Conservation (phyloP, 805 yeast genomes). For the Kurtzmaniella fragi region DNA sequence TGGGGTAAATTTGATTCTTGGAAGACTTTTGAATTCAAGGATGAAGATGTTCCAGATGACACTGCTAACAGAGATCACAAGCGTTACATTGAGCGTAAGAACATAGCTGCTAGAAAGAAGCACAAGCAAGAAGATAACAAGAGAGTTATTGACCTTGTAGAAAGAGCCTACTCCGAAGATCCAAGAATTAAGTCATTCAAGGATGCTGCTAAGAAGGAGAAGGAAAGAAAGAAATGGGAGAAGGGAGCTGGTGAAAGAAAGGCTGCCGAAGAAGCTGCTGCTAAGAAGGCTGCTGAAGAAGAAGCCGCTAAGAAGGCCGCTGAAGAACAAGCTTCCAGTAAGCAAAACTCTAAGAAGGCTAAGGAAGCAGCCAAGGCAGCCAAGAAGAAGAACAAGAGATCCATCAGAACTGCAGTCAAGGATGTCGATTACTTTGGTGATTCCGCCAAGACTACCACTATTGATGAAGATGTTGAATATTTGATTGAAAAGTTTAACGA, state of each 20-base stretch:
- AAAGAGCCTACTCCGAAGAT: constrained; percentile 83
- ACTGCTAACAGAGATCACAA: constrained; percentile 98
- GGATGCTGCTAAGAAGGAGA: constrained; percentile 90
- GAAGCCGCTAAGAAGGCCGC: constrained; percentile 72
- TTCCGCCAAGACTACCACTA: constrained; percentile 57
- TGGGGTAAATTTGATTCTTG: constrained; percentile 96
- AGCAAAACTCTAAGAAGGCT: constrained; percentile 65
- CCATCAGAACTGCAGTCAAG: constrained; percentile 75
- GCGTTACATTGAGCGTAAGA: constrained; percentile 97
- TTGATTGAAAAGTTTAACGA: constrained; percentile 81
- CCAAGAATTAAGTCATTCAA: constrained; percentile 93
- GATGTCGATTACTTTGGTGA: constrained; percentile 84
- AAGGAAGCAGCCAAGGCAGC: constrained; percentile 97
- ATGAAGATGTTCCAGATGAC: constrained; percentile 99
- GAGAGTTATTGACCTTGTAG: constrained; percentile 79
- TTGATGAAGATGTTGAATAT: constrained; percentile 75
- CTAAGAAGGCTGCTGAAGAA: constrained; percentile 84
- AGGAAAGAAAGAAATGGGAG: constrained; percentile 95
- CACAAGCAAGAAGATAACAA: constrained; percentile 96
- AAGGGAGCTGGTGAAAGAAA: constrained; percentile 95
- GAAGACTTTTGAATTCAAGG: constrained; percentile 97
- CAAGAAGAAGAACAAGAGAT: constrained; percentile 95
- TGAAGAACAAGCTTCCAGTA: constrained; percentile 58
- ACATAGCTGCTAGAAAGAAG: constrained; percentile 94
- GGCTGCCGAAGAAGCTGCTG: constrained; percentile 89